Conservation (phyloP, 495 filamentous ascomycete species). For the Penicillium tannophilum region DNA sequence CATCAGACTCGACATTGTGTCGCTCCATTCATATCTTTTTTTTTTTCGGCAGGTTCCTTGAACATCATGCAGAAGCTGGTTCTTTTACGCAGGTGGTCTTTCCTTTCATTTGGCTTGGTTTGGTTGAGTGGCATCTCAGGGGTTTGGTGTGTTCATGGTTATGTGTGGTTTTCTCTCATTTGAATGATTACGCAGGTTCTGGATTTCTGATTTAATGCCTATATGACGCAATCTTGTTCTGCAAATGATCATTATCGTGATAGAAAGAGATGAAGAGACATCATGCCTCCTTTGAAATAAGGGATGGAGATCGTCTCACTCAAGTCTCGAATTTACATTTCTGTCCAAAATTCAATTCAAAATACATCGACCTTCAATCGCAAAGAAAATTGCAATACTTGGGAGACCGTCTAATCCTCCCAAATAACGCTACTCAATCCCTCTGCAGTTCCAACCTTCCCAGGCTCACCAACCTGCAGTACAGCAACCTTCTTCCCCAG, state of each 20-base stretch:
- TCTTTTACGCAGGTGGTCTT: constrained; percentile 22
- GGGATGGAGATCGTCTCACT: neutral
- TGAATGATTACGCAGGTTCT: constrained; percentile 17
- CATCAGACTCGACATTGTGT: constrained; percentile 12
- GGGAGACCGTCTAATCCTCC: constrained; percentile 46
- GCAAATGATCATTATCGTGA: constrained; percentile 10
- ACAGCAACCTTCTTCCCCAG: constrained; percentile 53
- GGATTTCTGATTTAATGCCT: constrained; percentile 12
- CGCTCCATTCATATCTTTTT: constrained; percentile 7
- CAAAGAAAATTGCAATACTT: neutral
- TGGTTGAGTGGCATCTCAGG: constrained; percentile 22
- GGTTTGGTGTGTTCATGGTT: constrained; percentile 11
- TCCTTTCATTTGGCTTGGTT: constrained; percentile 14
- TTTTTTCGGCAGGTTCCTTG: constrained; percentile 24
- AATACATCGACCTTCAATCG: neutral
- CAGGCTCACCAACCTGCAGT: constrained; percentile 38
- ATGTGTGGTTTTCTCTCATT: constrained; percentile 8
- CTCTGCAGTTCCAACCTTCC: constrained; percentile 40
- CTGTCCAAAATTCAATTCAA: constrained; percentile 2
- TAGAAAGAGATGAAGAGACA: constrained; percentile 14
- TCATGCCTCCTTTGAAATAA: neutral
- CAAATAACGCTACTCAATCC: constrained; percentile 63
- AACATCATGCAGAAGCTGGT: constrained; percentile 27
- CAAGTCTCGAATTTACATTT: constrained; percentile 7
- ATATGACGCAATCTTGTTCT: constrained; percentile 22